Conservation (phyloP, 148 eudicot species). For the Amaranthus hypochondriacus region DNA sequence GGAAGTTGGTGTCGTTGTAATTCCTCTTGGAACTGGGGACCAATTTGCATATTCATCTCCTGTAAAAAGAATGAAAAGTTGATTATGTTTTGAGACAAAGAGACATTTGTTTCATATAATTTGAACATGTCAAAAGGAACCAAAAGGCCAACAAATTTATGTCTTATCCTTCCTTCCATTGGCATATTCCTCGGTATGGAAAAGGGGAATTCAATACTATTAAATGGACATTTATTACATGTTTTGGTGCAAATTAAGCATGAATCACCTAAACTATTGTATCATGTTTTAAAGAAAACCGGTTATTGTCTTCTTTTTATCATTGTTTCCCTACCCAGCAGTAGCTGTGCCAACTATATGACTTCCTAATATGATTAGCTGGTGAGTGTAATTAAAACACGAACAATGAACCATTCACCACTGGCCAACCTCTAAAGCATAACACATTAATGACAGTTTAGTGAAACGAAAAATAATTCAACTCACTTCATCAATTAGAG, state of each 20-base stretch:
- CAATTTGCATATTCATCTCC: slow-evolving; percentile 94
- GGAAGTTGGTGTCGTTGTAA: slow-evolving; percentile 85
- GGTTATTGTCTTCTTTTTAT: not conserved
- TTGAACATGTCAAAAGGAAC: not conserved
- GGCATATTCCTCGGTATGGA: too few species aligned
- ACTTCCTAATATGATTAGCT: not conserved
- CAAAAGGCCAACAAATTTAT: not conserved
- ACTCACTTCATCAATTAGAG: too few species aligned
- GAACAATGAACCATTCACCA: too few species aligned
- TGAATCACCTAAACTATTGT: too few species aligned
- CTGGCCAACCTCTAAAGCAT: too few species aligned
- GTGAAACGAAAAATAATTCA: too few species aligned
- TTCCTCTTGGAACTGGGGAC: slow-evolving; percentile 90
- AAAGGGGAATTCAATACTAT: too few species aligned
- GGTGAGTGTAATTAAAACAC: too few species aligned
- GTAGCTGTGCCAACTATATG: not conserved
- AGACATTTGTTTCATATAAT: not conserved
- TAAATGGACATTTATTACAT: not conserved
- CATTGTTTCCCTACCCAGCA: not conserved
- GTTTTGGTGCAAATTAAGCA: not conserved
- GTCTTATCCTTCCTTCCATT: not conserved
- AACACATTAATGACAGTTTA: too few species aligned
- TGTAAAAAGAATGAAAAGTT: slow-evolving; percentile 25
- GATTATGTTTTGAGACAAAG: not conserved
- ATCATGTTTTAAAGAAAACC: not conserved